Evolutionary conservation across 768 basidiomycete species (phyloP).

Genomic region (Mycena vitilis): DNA sequence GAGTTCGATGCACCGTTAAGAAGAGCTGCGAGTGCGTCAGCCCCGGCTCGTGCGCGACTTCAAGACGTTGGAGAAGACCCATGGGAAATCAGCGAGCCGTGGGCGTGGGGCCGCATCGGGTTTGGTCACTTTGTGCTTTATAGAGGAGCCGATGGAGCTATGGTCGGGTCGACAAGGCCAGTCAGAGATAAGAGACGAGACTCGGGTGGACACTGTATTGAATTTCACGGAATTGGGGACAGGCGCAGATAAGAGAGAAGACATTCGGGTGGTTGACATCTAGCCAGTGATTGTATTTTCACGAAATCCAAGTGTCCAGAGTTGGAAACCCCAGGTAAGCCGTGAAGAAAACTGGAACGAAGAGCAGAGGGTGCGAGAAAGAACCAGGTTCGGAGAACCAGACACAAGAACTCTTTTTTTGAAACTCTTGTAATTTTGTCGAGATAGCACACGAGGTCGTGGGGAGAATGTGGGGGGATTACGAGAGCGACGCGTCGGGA

Average conservation of each 20-base stretch:
- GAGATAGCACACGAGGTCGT: too few species aligned
- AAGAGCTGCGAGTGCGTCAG: constrained; percentile 67
- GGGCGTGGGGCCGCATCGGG: neutral
- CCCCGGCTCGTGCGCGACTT: constrained; percentile 65
- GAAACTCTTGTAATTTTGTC: too few species aligned
- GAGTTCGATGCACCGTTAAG: constrained; percentile 57
- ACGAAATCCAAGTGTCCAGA: too few species aligned
- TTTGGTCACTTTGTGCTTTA: constrained; percentile 4
- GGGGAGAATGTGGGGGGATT: too few species aligned
- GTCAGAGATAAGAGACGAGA: constrained; percentile 26
- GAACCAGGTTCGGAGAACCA: too few species aligned
- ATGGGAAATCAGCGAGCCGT: constrained; percentile 33
- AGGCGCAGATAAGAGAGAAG: neutral
- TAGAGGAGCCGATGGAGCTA: constrained; percentile 18
- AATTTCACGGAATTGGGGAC: neutral
- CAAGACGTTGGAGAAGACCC: constrained; percentile 54
- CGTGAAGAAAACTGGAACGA: too few species aligned
- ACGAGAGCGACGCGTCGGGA: constrained; percentile 8
- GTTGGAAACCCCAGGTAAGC: too few species aligned
- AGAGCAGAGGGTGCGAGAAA: too few species aligned
- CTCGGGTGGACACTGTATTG: constrained; percentile 1
- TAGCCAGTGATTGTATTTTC: too few species aligned
- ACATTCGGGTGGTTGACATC: neutral
- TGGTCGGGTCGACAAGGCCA: neutral
- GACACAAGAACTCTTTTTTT: too few species aligned